A percentile compares a stretch with the other conserved stretches of the same genome.
phyloP scores from a whole-genome alignment of 2,329 filamentous ascomycete species.

The Claviceps humidiphila region DNA sequence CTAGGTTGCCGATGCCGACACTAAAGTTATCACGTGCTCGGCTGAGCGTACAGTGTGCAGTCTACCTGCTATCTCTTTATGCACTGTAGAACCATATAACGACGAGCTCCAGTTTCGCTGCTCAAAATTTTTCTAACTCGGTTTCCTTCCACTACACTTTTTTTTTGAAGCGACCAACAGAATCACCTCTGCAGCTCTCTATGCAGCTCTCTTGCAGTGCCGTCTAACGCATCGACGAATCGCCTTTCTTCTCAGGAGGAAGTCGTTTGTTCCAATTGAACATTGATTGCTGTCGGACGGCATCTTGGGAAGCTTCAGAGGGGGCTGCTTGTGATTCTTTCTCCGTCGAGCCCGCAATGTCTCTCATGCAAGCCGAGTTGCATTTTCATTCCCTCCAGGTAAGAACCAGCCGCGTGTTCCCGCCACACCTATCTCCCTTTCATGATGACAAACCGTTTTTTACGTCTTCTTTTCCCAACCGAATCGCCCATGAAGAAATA shows the following conservation, averaged over 20 bases:
- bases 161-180: no score
- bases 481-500: conserved; percentile 78
- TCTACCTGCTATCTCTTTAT: conserved; percentile 13
- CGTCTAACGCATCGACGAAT: no score
- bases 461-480: conserved; percentile 77
- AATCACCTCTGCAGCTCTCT: no score
- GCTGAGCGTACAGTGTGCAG: conserved; percentile 10
- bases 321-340: no score
- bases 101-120: conserved; percentile 3
- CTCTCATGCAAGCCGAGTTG: not conserved
- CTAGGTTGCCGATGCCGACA: not conserved
- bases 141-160: no score
- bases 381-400: not conserved
- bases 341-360: no score
- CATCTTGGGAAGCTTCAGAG: no score
- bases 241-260: no score
- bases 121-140: fast-evolving
- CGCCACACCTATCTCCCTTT: not conserved
- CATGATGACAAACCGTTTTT: conserved; percentile 56
- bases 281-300: no score
- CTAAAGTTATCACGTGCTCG: conserved; percentile 13
- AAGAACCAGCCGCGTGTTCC: not conserved
- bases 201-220: no score
- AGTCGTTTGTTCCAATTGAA: no score
- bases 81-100: conserved; percentile 23